Evolutionary conservation across 2,329 filamentous ascomycete species (phyloP).

Genomic region (Talaromyces verruculosus): DNA sequence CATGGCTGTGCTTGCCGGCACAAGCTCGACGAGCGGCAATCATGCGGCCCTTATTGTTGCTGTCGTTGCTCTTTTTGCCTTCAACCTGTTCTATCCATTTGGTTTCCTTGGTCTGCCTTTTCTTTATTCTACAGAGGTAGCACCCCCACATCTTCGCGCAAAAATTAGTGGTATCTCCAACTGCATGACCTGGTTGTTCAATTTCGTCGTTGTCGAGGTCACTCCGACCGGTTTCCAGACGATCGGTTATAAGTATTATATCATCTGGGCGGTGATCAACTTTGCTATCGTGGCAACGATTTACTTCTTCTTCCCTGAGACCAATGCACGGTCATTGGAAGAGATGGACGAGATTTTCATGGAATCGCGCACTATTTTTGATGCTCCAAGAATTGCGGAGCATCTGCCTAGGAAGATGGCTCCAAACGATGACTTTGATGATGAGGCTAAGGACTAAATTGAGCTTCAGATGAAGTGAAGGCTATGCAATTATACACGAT

Average conservation of each 20-base stretch:
- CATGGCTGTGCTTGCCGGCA: conserved; percentile 46
- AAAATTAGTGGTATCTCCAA: conserved; percentile 59
- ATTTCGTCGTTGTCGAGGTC: conserved; percentile 40
- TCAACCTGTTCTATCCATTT: conserved; percentile 23
- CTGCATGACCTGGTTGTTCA: conserved; percentile 43
- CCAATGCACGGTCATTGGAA: conserved; percentile 40
- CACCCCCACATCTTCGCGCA: conserved; percentile 29
- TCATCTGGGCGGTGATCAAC: conserved; percentile 47
- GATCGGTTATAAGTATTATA: conserved; percentile 51
- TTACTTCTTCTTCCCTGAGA: conserved; percentile 44
- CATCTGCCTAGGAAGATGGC: neutral
- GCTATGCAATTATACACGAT: neutral
- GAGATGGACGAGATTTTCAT: conserved; percentile 44
- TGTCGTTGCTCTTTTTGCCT: conserved; percentile 17
- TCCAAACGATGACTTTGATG: neutral
- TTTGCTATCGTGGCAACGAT: conserved; percentile 28
- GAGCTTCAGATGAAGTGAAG: neutral
- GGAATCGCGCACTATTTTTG: conserved; percentile 32
- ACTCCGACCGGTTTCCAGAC: conserved; percentile 40
- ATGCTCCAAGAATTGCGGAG: conserved; percentile 30
- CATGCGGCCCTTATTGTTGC: conserved; percentile 19
- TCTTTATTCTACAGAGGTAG: conserved; percentile 22
- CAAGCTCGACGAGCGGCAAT: conserved; percentile 22
- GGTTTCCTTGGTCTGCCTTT: conserved; percentile 21
- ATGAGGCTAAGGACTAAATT: neutral